Percentiles rank a stretch among this genome's conserved stretches.
Conservation (phyloP, 2,329 filamentous ascomycete genomes). For the Microsporum ferrugineum region DNA sequence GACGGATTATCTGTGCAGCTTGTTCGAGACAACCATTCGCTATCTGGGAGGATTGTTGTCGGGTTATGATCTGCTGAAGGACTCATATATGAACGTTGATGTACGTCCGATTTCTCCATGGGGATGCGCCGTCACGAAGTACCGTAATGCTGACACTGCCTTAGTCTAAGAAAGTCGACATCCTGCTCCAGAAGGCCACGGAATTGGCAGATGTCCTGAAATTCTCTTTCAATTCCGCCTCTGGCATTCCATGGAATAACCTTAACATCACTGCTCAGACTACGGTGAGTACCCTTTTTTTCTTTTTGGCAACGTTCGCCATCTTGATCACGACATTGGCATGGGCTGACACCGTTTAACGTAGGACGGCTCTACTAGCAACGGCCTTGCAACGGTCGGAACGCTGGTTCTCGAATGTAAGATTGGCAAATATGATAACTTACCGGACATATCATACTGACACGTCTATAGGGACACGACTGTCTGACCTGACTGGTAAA, state of each 20-base stretch:
- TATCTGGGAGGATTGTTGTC: conserved; percentile 74
- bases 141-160: background rate
- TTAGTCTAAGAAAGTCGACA: conserved; percentile 12
- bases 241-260: conserved; percentile 61
- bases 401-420: conserved; percentile 64
- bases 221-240: conserved; percentile 65
- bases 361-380: conserved; percentile 43
- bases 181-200: conserved; percentile 54
- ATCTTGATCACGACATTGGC: background rate
- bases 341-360: conserved; percentile 10
- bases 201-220: conserved; percentile 61
- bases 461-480: conserved; percentile 30
- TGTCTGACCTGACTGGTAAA: conserved; percentile 64
- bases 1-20: conserved; percentile 51
- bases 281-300: conserved; percentile 12
- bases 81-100: conserved; percentile 46
- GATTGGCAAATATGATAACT: background rate
- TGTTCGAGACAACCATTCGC: conserved; percentile 86
- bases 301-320: background rate
- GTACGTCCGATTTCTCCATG: conserved; percentile 13
- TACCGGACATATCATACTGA: background rate
- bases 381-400: conserved; percentile 65
- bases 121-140: background rate
- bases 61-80: conserved; percentile 55
- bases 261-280: conserved; percentile 48